Conservation (phyloP, 306 rosid genomes). For the Cucurbita argyrosperma region DNA sequence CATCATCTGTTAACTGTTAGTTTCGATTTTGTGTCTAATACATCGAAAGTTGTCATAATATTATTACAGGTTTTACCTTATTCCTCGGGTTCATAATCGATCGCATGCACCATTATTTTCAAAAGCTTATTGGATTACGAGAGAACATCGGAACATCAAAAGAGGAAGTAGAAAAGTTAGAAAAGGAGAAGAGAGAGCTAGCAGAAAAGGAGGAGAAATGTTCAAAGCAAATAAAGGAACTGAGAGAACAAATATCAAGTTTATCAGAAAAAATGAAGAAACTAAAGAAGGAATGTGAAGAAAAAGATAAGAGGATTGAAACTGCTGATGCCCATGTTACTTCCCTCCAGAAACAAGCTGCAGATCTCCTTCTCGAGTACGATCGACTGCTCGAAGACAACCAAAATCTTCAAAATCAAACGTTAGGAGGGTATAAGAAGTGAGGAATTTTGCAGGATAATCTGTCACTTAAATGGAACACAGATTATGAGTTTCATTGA, state of each 20-base stretch:
- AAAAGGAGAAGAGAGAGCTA: conserved; percentile 30
- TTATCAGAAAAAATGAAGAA: conserved; percentile 47
- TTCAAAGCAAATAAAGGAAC: conserved; percentile 37
- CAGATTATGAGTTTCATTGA: neutral
- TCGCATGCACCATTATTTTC: conserved; percentile 54
- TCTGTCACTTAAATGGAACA: neutral
- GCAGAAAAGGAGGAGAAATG: conserved; percentile 46
- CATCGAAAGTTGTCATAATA: neutral
- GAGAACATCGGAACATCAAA: conserved; percentile 36
- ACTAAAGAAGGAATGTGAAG: conserved; percentile 40
- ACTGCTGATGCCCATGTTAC: conserved; percentile 56
- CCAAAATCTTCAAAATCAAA: conserved; percentile 67
- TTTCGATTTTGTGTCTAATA: neutral
- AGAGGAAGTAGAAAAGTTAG: conserved; percentile 49
- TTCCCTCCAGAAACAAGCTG: conserved; percentile 69
- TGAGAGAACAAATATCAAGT: conserved; percentile 27
- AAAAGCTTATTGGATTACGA: conserved; percentile 37
- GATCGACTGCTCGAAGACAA: conserved; percentile 72
- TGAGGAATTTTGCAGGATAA: conserved; percentile 12
- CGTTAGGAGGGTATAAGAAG: conserved; percentile 16
- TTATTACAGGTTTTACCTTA: conserved; percentile 57
- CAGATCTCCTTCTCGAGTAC: conserved; percentile 67
- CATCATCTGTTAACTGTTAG: neutral
- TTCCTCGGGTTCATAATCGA: conserved; percentile 70
- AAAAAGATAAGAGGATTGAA: conserved; percentile 51